These are phyloP conservation scores for Cavenderia fasciculata DNA, from an alignment of 78 protist genomes.

Conservation along the genomic window DNA sequence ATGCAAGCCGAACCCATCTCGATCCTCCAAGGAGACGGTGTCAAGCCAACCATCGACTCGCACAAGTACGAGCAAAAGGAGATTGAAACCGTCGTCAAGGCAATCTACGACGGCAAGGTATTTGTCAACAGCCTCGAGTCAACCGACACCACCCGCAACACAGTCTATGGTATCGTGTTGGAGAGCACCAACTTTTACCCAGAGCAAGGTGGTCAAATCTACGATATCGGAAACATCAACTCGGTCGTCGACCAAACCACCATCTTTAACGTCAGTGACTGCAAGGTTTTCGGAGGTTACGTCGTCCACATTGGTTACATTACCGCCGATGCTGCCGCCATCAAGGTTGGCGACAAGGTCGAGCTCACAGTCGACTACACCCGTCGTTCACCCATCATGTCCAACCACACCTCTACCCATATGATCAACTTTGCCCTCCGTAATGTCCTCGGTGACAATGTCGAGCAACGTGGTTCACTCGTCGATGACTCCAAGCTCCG, in stretches of 20 bases:
- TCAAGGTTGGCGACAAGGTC: slow-evolving; percentile 84
- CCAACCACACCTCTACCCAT: slow-evolving; percentile 98
- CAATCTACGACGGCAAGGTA: slow-evolving; percentile 81
- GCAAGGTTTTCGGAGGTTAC: slow-evolving; percentile 91
- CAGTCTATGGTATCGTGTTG: slow-evolving; percentile 82
- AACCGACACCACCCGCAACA: neutral
- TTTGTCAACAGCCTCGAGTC: slow-evolving; percentile 77
- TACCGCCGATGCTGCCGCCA: slow-evolving; percentile 40
- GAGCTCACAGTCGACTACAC: slow-evolving; percentile 78
- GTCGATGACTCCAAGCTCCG: slow-evolving; percentile 87
- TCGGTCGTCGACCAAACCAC: slow-evolving; percentile 40
- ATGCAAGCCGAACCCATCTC: slow-evolving; percentile 61
- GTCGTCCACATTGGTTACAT: slow-evolving; percentile 94
- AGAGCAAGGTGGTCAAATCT: slow-evolving; percentile 97
- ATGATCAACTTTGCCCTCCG: slow-evolving; percentile 94
- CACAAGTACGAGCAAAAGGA: slow-evolving; percentile 80
- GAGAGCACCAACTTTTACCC: slow-evolving; percentile 94
- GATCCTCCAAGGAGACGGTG: slow-evolving; percentile 9
- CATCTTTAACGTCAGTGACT: slow-evolving; percentile 72
- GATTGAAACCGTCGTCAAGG: slow-evolving; percentile 78
- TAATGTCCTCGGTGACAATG: slow-evolving; percentile 80
- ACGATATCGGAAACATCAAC: slow-evolving; percentile 89
- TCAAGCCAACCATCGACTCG: slow-evolving; percentile 90
- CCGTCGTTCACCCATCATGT: slow-evolving; percentile 83
- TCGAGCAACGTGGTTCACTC: slow-evolving; percentile 95